A percentile compares a stretch with the other conserved stretches of the same genome.
phyloP scores from a whole-genome alignment of 192 early-diverging fungal species.

The Backusella psychrophila region DNA sequence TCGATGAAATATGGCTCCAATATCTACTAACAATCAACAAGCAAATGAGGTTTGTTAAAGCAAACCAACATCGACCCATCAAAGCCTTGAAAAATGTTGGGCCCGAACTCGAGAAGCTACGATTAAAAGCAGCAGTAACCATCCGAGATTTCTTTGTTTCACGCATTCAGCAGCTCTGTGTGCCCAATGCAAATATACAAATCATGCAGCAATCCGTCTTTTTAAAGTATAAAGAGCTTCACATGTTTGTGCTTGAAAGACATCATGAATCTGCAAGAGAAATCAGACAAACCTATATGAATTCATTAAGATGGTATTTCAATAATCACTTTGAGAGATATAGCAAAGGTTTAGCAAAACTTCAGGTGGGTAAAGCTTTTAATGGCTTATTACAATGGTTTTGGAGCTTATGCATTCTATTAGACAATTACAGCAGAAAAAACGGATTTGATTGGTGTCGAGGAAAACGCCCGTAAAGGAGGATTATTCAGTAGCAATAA shows the following conservation, averaged over 20 bases:
- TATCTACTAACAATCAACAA: slow-evolving; percentile 85
- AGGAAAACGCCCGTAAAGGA: slow-evolving; percentile 67
- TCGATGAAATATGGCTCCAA: slow-evolving; percentile 87
- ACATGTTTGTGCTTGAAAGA: slow-evolving; percentile 87
- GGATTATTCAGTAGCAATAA: slow-evolving; percentile 71
- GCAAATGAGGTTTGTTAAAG: slow-evolving; percentile 81
- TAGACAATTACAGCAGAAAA: slow-evolving; percentile 77
- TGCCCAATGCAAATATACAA: slow-evolving; percentile 90
- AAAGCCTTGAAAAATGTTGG: slow-evolving; percentile 81
- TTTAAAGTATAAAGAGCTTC: slow-evolving; percentile 89
- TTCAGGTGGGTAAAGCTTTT: slow-evolving; percentile 53
- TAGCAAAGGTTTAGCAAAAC: slow-evolving; percentile 64
- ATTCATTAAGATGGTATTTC: slow-evolving; percentile 84
- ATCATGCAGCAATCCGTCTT: slow-evolving; percentile 91
- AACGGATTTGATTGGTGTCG: slow-evolving; percentile 80
- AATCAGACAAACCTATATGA: slow-evolving; percentile 83
- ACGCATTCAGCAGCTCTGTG: slow-evolving; percentile 82
- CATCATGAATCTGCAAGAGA: slow-evolving; percentile 87
- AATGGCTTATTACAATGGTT: neutral
- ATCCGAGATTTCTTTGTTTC: slow-evolving; percentile 86
- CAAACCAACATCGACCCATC: slow-evolving; percentile 73
- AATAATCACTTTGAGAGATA: slow-evolving; percentile 90
- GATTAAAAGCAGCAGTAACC: slow-evolving; percentile 79
- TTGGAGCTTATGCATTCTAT: neutral
- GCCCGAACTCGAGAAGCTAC: slow-evolving; percentile 90